Base-by-base conservation (phyloP, 768 basidiomycete genomes). In the Mycena pura region DNA sequence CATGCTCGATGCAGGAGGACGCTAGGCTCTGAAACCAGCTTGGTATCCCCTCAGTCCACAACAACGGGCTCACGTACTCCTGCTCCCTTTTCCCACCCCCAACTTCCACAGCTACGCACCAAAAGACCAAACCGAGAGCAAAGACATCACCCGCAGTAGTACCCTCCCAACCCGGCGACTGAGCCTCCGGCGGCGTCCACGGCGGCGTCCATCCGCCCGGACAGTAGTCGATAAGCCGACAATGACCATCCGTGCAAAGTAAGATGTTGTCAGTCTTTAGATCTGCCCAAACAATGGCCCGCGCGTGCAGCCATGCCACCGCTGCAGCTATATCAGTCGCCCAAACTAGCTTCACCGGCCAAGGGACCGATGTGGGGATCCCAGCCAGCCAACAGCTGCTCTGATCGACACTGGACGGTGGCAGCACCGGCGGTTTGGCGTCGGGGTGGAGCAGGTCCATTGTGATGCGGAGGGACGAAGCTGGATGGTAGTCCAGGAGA, bases 181-280 rank as follows among this genome's bases (percentile, higher is more conserved):
- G n/a, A n/a, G n/a, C n/a, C n/a, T n/a, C n/a, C n/a, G n/a, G n/a
- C n/a, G n/a, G n/a, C n/a, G n/a, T n/a, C n/a, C n/a, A n/a, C n/a
- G n/a, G n/a, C n/a, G n/a, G n/a, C n/a, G n/a, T n/a, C n/a, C n/a
- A n/a, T n/a, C n/a, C n/a, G n/a, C n/a, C n/a, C n/a, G n/a, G n/a
- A n/a, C n/a, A n/a, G n/a, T n/a, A n/a, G n/a, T n/a, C n/a, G n/a
- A n/a, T n/a, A n/a, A n/a, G n/a, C 24, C 47, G 47, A 34, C 47
- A 49, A 36, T 49, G 47, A 13, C 47, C 47, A 19, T 49, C 32
- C 6, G 31, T 49, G 47, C 47, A 49, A 31, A 49, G 32, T 6
- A 49, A 15, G 19, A 49, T 36, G 47, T 49, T 49, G 21, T 34
- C 47, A 5, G 47, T 49, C 47, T 49, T 49, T 17, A 49, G 47